These are phyloP conservation scores for Viridothelium virens DNA, from an alignment of 495 filamentous ascomycete genomes.

Conservation along the genomic window DNA sequence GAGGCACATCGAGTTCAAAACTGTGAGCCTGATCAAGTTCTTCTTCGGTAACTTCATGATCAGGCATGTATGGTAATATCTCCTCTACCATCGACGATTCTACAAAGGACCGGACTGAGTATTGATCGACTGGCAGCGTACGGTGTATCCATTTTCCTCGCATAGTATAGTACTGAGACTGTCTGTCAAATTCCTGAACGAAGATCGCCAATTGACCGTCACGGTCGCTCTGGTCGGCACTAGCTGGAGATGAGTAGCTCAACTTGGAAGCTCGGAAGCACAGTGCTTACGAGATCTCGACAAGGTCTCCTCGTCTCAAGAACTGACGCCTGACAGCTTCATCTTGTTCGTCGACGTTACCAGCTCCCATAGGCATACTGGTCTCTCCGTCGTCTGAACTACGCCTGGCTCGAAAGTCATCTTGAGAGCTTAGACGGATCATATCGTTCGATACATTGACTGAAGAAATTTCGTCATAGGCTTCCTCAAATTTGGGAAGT, in stretches of 20 bases:
- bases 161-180: conserved; percentile 64
- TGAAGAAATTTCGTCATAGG: not conserved
- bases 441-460: conserved; percentile 22
- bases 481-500: conserved; percentile 18
- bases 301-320: conserved; percentile 63
- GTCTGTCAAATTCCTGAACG: conserved; percentile 43
- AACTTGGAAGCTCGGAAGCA: not conserved
- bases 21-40: conserved; percentile 42
- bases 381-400: conserved; percentile 17
- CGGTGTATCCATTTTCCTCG: conserved; percentile 66
- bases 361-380: conserved; percentile 12
- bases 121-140: conserved; percentile 42
- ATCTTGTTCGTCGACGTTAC: conserved; percentile 15
- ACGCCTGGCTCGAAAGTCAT: conserved; percentile 11
- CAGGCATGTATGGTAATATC: conserved; percentile 57
- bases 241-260: not conserved
- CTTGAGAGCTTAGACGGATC: conserved; percentile 19
- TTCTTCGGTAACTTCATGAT: conserved; percentile 33
- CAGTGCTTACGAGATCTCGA: conserved; percentile 44
- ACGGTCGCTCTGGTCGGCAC: not conserved
- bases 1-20: conserved; percentile 45
- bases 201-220: not conserved
- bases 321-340: conserved; percentile 18
- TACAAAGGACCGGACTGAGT: conserved; percentile 58
- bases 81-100: conserved; percentile 48